Base-by-base conservation (phyloP, 2,329 filamentous ascomycete genomes). In the Dryadomyces quercivorus region DNA sequence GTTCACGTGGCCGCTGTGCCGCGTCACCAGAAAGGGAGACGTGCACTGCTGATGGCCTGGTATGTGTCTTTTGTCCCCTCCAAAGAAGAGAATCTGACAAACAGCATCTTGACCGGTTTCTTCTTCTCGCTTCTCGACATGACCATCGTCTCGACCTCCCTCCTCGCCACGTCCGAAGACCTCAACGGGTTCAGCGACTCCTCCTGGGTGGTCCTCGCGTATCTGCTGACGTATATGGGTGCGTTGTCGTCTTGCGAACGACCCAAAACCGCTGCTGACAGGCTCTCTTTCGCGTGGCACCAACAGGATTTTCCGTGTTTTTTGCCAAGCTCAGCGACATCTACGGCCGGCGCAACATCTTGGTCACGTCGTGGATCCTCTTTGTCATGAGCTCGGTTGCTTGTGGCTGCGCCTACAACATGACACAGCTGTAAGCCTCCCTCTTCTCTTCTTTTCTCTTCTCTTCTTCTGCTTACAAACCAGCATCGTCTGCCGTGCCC, bases 401-500 rank as follows among this genome's bases (percentile, higher is more conserved):
- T 1, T 74, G 70, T 56, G 70, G 69, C 36, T 67, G 64, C 13
- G 60, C 67, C 2, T 63, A 66, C 45, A 65, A 58, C 22, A 67
- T 65, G 61, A 60, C 58, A 5, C 62, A 66, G 22, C 58, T 67
- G 67, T 36, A 18, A 13, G 47, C 50, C 43, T 36, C 8, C 2
- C 16, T 3, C 16, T 12, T 5, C 3, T 12, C 16, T 7, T 13
- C n/a, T 16, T 16, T 44, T 5, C 7, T 15, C 22, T 4, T 40
- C 16, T 1, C 15, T 22, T 43, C 4, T 40, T 3, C 16, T 44
- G n/a, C 42, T 52, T 9, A 34, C n/a, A 34, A 12, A 7, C 2
- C 22, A 82, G 79, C 1, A 82, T 84, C 50, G 61, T 78, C 15
- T 82, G 72, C 55, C 75, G 80, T 20, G 76, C 77, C 1, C 74